Percentiles rank a stretch among this genome's conserved stretches.
These are phyloP conservation scores for Verticillium klebahnii DNA, from an alignment of 2,329 filamentous ascomycete species.

Conservation along the genomic window DNA sequence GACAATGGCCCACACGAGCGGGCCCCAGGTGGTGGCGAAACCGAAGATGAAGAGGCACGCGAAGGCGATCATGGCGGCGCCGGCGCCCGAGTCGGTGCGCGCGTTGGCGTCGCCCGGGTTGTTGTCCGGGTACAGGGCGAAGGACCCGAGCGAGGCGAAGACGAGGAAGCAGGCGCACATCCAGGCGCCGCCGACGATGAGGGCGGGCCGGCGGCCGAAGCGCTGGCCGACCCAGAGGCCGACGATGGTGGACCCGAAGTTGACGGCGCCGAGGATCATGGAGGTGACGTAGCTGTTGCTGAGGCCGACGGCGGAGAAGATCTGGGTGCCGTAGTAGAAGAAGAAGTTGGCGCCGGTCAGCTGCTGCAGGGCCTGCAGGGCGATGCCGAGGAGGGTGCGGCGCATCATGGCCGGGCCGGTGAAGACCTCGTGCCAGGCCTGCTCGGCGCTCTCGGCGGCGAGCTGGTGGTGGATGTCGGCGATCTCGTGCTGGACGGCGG, in stretches of 20 bases:
- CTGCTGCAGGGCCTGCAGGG: conserved; percentile 62
- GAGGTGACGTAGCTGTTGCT: conserved; percentile 62
- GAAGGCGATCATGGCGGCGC: conserved; percentile 61
- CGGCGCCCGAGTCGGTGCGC: conserved; percentile 41
- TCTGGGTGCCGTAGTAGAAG: conserved; percentile 62
- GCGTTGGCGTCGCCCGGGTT: conserved; percentile 24
- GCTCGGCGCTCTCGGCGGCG: conserved; percentile 41
- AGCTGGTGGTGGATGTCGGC: conserved; percentile 47
- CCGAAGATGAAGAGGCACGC: conserved; percentile 64
- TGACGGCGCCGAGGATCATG: conserved; percentile 64
- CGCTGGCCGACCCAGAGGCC: conserved; percentile 63
- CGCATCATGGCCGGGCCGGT: conserved; percentile 64
- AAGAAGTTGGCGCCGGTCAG: conserved; percentile 66
- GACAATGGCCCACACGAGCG: conserved; percentile 59
- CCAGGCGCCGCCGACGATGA: conserved; percentile 61
- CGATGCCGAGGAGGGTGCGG: conserved; percentile 57
- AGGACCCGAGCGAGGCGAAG: conserved; percentile 45
- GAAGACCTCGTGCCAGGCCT: conserved; percentile 56
- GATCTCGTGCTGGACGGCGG: conserved; percentile 41
- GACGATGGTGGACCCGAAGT: conserved; percentile 60
- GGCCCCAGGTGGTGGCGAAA: conserved; percentile 51
- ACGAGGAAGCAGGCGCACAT: conserved; percentile 48
- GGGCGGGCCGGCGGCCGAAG: conserved; percentile 57
- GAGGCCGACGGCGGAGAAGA: conserved; percentile 63
- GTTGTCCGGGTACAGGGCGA: conserved; percentile 28